Percentiles rank a stretch among this genome's conserved stretches.
Evolutionary conservation across 352 stramenopile species (phyloP).

Genomic region (Blastocystis sp.): DNA sequence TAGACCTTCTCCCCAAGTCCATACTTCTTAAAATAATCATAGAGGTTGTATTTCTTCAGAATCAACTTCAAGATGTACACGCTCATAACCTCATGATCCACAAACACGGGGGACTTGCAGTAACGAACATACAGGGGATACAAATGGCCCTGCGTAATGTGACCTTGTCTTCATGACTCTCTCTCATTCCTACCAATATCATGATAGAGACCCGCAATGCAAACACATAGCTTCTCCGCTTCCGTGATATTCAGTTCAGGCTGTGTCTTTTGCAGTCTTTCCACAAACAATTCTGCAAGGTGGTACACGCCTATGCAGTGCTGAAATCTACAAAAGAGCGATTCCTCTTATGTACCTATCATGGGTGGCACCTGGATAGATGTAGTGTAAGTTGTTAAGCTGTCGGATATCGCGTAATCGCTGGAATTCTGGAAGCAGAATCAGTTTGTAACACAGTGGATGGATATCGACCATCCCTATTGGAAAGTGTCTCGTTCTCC

Average conservation of each 20-base stretch:
- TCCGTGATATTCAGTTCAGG: slow-evolving; percentile 42
- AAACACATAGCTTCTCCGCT: slow-evolving; percentile 43
- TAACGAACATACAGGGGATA: slow-evolving; percentile 23
- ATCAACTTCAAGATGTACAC: slow-evolving; percentile 14
- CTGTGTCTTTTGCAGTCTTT: slow-evolving; percentile 31
- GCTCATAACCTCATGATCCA: slow-evolving; percentile 45
- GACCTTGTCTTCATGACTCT: neutral
- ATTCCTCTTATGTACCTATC: slow-evolving; percentile 3
- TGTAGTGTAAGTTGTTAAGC: slow-evolving; percentile 20
- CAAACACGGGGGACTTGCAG: neutral
- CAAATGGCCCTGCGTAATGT: slow-evolving; percentile 35
- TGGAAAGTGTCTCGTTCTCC: neutral
- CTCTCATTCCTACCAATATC: slow-evolving; percentile 14
- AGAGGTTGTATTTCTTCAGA: slow-evolving; percentile 31
- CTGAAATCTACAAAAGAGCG: slow-evolving; percentile 40
- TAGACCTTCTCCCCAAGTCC: neutral
- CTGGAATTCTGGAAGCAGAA: slow-evolving; percentile 51
- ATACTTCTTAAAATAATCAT: neutral
- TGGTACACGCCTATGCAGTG: slow-evolving; percentile 56
- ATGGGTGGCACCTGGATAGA: slow-evolving; percentile 48
- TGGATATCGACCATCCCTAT: slow-evolving; percentile 55
- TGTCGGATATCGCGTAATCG: slow-evolving; percentile 47
- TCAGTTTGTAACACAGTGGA: slow-evolving; percentile 50
- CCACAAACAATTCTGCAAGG: slow-evolving; percentile 44
- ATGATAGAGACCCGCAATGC: slow-evolving; percentile 39